Base-by-base conservation (phyloP, 2,329 filamentous ascomycete species). In the Xylaria sp. region DNA sequence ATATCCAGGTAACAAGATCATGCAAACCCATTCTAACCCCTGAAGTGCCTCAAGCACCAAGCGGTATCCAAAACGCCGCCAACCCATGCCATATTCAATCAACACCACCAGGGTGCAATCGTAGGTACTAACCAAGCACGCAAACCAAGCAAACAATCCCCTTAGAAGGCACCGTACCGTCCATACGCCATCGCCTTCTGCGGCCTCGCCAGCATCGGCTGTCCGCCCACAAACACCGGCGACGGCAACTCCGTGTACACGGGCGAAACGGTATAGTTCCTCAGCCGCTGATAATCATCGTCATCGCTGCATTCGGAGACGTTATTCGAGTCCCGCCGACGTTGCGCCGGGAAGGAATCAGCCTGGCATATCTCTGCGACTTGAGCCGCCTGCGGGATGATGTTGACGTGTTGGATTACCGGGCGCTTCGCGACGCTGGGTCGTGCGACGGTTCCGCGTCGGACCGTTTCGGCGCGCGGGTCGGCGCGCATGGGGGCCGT, bases 301-400 rank as follows among this genome's bases (percentile, higher is more conserved):
- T 66, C 63, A 46, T 60, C 60, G 30, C 67, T 61, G 18, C 59
- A 65, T 23, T 68, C 68, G 10, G 66, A 69, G 7, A 71, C 57
- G 2, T 66, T 63, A 19, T 70, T 69, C 16, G 68, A 70, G 55
- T 69, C 66, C 39, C 62, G 57, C 2, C 66, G 57, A 13, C 23
- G 23, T 1, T 30, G 23, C 23, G 23, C 23, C 23, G 23, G 23
- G 23, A 30, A 30, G 23, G 23, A 42, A 4, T 42, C 9, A 6
- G 3, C 11, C 1, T 3, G 64, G 63, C 3, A 65, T 19, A 57
- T 34, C 11, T 23, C 51, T 5, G 54, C 58, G 2, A 2, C 37
- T 35, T 58, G 54, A 4, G 54, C 30, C 3, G 50, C 34, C 19
- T 44, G 23, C 39, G 6, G 16, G 11, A 19, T 18, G 4, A 35